Evolutionary conservation across 768 basidiomycete species (phyloP), one percentile per base, ranked within the genome.

Genomic region (Mycena filopes): DNA sequence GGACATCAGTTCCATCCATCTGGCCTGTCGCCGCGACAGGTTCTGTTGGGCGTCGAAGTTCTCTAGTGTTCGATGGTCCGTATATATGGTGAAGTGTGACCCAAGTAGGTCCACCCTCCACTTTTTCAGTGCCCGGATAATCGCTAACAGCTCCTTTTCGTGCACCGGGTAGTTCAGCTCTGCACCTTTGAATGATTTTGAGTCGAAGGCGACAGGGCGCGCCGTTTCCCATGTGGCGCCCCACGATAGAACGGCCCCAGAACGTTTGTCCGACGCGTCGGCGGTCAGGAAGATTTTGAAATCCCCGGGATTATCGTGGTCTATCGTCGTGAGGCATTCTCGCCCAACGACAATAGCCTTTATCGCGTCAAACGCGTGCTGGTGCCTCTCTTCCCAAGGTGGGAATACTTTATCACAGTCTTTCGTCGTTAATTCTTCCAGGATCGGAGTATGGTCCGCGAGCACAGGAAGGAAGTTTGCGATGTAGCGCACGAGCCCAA

Each of bases 121-220:
- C 11, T 23, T n/a, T 4, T 23, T 18, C 20, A 45, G 43, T 58
- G 4, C 48, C 67, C 75, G 0, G 73, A 73, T 1, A 75, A 54
- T 0, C 76, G 67, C 49, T 8, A 50, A 15, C 2, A 50, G 31
- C 55, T 79, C 76, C 59, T 75, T 72, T 48, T 79, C 71, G 41
- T 79, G 78, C 0, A 72, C 66, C 0, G 76, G 75, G 42, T 80
- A 80, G 59, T 79, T 77, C 48, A 0, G 26, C 29, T 58, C 59
- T 1, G 76, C 73, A 49, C 47, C 68, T 50, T 66, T 73, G 38
- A 66, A 71, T 20, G 57, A 70, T 54, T 21, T 38, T 7, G 47
- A 79, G 67, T 77, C 31, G 60, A 67, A 63, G 59, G 72, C 55
- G 60, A 75, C 75, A 2, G 78, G 80, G 11, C 75, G 66, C 11